Percentiles rank a stretch among this genome's conserved stretches.
phyloP scores from a whole-genome alignment of 75 land plant species.

The Ceratopteris richardii region DNA sequence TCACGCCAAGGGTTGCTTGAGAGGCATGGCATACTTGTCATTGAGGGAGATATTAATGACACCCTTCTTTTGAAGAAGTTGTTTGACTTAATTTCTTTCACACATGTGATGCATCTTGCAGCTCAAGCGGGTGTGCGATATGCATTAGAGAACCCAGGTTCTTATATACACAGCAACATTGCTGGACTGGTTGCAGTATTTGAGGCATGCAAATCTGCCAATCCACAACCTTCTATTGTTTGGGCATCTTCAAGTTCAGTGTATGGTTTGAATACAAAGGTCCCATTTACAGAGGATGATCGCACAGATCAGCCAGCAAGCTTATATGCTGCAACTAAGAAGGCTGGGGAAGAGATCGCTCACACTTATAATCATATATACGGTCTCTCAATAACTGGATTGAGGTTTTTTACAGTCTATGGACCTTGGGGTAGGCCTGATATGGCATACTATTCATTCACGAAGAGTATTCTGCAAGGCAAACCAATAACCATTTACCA shows the following conservation, averaged over 20 bases:
- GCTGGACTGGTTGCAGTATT: conserved; percentile 63
- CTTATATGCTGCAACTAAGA: conserved; percentile 81
- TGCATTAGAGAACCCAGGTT: conserved; percentile 65
- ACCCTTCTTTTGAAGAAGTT: conserved; percentile 35
- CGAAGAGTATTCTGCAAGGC: conserved; percentile 53
- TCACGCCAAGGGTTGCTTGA: conserved; percentile 47
- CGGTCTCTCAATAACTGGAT: conserved; percentile 75
- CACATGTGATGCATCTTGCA: conserved; percentile 81
- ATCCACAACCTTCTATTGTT: conserved; percentile 70
- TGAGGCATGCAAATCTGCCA: conserved; percentile 50
- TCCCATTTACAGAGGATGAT: conserved; percentile 66
- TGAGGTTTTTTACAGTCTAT: conserved; percentile 81
- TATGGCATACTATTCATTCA: conserved; percentile 89
- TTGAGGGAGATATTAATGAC: conserved; percentile 81
- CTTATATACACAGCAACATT: conserved; percentile 65
- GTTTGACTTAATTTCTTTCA: conserved; percentile 61
- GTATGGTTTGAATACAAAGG: conserved; percentile 63
- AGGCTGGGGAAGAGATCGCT: conserved; percentile 78
- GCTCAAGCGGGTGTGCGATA: conserved; percentile 90
- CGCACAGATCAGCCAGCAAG: conserved; percentile 78
- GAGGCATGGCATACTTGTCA: conserved; percentile 44
- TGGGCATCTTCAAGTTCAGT: conserved; percentile 91
- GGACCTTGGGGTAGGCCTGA: conserved; percentile 94
- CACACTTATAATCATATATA: conserved; percentile 80
- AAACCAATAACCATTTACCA: conserved; percentile 56